Evolutionary conservation across 2,329 filamentous ascomycete species (phyloP).

Genomic region (Fusarium chlamydosporum): DNA sequence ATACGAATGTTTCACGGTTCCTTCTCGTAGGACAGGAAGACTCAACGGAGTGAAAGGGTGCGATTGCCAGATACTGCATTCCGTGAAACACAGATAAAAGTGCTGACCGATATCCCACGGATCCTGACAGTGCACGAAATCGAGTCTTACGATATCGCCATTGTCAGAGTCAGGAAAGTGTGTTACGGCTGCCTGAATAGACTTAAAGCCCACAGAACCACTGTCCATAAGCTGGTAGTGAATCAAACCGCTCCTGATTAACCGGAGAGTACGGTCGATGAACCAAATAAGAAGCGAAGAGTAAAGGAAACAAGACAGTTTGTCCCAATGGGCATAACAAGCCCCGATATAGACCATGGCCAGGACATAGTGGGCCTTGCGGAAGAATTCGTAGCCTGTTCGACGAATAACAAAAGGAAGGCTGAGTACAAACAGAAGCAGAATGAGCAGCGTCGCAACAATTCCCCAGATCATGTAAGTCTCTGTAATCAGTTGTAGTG

Average conservation of each 20-base stretch:
- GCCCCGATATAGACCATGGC: neutral
- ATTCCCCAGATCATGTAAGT: constrained; percentile 6
- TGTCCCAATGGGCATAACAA: constrained; percentile 3
- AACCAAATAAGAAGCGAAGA: constrained; percentile 1
- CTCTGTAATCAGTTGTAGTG: neutral
- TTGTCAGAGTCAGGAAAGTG: neutral
- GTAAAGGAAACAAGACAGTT: constrained; percentile 1
- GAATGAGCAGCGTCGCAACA: neutral
- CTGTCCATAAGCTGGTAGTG: neutral
- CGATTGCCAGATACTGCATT: constrained; percentile 8
- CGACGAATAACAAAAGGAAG: neutral
- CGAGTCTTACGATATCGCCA: neutral
- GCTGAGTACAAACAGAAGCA: neutral
- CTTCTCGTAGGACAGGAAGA: neutral
- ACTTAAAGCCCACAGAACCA: neutral
- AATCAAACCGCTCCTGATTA: neutral
- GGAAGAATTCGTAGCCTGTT: constrained; percentile 8
- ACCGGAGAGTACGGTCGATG: neutral
- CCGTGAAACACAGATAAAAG: neutral
- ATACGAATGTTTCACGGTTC: neutral
- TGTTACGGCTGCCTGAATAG: neutral
- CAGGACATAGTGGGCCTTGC: neutral
- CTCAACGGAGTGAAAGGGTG: neutral
- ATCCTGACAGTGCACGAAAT: constrained; percentile 1
- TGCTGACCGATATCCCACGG: neutral